Evolutionary conservation across 805 yeast genomes (phyloP), one percentile per base, ranked within the genome.

Genomic region (Metschnikowia hibisci): DNA sequence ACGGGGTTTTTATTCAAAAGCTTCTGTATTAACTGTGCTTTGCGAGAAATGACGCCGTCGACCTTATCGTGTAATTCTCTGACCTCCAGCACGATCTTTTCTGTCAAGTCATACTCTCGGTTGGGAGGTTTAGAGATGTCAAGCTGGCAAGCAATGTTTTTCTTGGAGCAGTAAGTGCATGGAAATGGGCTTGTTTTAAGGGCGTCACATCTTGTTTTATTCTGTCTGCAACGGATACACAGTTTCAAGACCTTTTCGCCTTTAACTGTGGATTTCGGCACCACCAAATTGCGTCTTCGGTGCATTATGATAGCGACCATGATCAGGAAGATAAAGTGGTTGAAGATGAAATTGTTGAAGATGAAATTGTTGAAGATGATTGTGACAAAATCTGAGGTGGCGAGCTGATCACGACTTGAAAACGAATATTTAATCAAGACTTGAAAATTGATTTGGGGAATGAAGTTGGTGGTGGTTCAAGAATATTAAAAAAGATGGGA

Each of bases 201-300:
- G 10, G 82, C 82, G 55, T 82, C 82, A 60, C 88, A 82, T 53
- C 74, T 79, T 13, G 82, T 80, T 57, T 82, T 82, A 52, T 80
- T 83, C 53, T 76, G 77, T 28, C 87, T 69, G 58, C 88, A 82
- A 26, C 84, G 66, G 4, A 75, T 69, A 56, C 88, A 82, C 9
- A 85, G 76, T 52, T 80, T 80, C 37, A 58, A 51, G 22, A 57
- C 32, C 41, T 47, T 53, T n/a, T 46, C 53, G 15, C 57, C 59
- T 22, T 44, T 43, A 37, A 11, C 39, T 16, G 34, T 35, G 23
- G 49, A 12, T 18, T 47, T 42, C 33, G 51, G 49, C 39, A 39
- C 42, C 36, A 43, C 32, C 31, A 43, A 43, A 32, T 26, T 43
- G 22, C 45, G 47, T 41, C 51, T 45, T 43, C 49, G 46, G 32